Evolutionary conservation across 2,329 filamentous ascomycete genomes (phyloP).

Genomic region (Venturiaceae sp.): DNA sequence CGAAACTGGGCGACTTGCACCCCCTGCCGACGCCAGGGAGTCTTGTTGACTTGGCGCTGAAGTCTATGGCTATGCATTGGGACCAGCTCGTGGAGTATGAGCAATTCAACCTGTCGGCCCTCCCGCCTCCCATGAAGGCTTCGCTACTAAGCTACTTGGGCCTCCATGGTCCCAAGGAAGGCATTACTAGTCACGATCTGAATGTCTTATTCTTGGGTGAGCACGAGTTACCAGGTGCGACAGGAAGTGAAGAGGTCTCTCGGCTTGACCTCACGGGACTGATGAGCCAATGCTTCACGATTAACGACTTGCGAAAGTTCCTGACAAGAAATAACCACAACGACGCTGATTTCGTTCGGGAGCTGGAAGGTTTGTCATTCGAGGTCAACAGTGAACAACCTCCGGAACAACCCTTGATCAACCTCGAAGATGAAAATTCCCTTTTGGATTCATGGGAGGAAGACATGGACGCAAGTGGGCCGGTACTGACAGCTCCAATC

Average conservation of each 20-base stretch:
- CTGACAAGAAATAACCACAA: constrained; percentile 14
- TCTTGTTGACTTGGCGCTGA: constrained; percentile 42
- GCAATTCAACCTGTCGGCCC: constrained; percentile 39
- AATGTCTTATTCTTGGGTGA: constrained; percentile 38
- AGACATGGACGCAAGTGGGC: constrained; percentile 17
- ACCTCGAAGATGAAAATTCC: background rate
- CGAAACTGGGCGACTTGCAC: background rate
- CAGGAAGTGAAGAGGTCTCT: constrained; percentile 33
- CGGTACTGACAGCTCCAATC: constrained; percentile 17
- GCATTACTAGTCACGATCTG: constrained; percentile 33
- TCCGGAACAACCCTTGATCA: background rate
- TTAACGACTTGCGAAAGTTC: constrained; percentile 40
- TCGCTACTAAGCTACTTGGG: constrained; percentile 47
- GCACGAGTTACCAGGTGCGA: constrained; percentile 19
- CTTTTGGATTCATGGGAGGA: constrained; percentile 39
- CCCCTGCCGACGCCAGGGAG: constrained; percentile 19
- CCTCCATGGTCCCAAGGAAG: constrained; percentile 33
- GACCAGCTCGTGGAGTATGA: constrained; percentile 47
- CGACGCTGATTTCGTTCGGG: background rate
- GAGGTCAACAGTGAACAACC: background rate
- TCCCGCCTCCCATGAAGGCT: constrained; percentile 43
- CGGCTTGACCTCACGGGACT: constrained; percentile 44
- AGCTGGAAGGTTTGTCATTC: constrained; percentile 11
- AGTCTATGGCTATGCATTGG: constrained; percentile 47
- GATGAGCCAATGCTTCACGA: constrained; percentile 36